Base-by-base conservation (phyloP, 1,284 basidiomycete species). In the Melanopsichium pennsylvanicum region DNA sequence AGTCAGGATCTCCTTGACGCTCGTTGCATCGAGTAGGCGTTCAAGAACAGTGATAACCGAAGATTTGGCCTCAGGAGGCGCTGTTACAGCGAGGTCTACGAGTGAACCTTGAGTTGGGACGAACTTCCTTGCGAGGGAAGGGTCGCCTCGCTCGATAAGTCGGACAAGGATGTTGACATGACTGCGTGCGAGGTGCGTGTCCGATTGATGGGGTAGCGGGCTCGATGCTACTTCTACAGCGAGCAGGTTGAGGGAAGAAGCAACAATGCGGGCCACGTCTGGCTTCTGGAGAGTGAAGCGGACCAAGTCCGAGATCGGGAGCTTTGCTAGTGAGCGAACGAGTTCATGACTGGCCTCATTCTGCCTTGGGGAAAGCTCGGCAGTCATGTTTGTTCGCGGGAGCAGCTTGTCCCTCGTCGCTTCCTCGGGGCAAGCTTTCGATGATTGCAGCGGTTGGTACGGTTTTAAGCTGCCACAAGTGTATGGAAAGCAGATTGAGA, bases 61-160 rank as follows among this genome's bases (percentile, higher is more conserved):
- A 5, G 43, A 3, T 13, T 19, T 54, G 3, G 46, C 37, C 19
- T 31, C 31, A 8, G 37, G 5, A 12, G 58, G 45, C 6, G 59
- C 39, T n/a, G 44, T 56, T 4, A 54, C 38, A 18, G 63, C 55
- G 35, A 72, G 50, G 26, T 72, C 70, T 19, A 72, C 43, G 16
- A 72, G 45, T 4, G 70, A 56, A 8, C 60, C 56, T 19, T 59
- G 52, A 2, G 59, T 60, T 11, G 70, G 70, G 6, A 72, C 47
- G 22, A 72, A 59, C 37, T 50, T 63, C 6, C 70, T 43, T 2
- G 64, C 63, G 15, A 72, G 45, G 8, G 70, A 68, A 9, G 70
- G 70, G 35, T 72, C 70, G 16, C 70, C 70, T 15, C 70, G 39
- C 33, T 68, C 60, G 46, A 72, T 57, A 34, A 67, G 50, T 3